Evolutionary conservation across 225 moss, liverwort and hornwort genomes (phyloP).

Genomic region (Marchantia polymorpha): DNA sequence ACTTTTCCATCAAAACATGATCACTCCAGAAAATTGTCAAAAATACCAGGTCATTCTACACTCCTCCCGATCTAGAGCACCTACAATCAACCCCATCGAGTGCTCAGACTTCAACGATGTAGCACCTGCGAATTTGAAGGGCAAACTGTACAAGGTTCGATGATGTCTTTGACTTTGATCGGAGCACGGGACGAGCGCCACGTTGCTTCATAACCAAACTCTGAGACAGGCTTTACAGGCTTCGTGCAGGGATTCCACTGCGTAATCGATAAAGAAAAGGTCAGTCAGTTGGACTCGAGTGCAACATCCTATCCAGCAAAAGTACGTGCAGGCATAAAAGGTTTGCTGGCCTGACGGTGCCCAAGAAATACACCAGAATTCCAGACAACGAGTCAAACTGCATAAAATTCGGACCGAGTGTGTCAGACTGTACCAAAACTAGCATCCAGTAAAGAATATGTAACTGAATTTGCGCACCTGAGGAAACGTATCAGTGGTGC

Average conservation of each 20-base stretch:
- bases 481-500: slow-evolving; percentile 13
- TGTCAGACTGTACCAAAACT: no score
- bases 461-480: slow-evolving; percentile 14
- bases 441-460: neutral
- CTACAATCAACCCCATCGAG: neutral
- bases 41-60: neutral
- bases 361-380: neutral
- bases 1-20: neutral
- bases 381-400: no score
- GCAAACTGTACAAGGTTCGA: slow-evolving; percentile 40
- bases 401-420: no score
- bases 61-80: neutral
- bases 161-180: slow-evolving; percentile 42
- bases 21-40: neutral
- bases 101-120: neutral
- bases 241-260: slow-evolving; percentile 36
- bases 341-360: neutral
- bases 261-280: neutral
- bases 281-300: neutral
- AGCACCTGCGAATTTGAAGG: slow-evolving; percentile 33
- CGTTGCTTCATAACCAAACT: slow-evolving; percentile 41
- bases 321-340: neutral
- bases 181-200: slow-evolving; percentile 41
- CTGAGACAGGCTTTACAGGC: slow-evolving; percentile 29
- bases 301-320: neutral